Conservation (phyloP, 148 eudicot species). For the Suaeda aralocaspica region DNA sequence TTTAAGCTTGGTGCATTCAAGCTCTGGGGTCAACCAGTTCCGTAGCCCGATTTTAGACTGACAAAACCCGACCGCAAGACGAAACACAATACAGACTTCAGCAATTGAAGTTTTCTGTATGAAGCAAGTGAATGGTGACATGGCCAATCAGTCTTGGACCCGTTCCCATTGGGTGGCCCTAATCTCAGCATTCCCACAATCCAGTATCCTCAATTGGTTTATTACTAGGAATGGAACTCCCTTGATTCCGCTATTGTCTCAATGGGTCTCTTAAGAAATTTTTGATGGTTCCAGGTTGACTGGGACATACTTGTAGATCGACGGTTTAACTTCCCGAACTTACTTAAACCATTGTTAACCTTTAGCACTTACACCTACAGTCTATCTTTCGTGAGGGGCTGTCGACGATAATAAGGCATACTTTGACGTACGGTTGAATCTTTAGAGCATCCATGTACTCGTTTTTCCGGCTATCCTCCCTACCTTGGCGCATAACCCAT, state of each 20-base stretch:
- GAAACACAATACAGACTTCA: background rate
- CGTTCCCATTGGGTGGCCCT: slow-evolving; percentile 47
- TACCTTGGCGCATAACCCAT: too few species aligned
- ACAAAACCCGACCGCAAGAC: background rate
- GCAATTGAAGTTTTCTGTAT: slow-evolving; percentile 32
- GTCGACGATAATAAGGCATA: too few species aligned
- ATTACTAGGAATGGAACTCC: slow-evolving; percentile 38
- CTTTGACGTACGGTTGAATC: too few species aligned
- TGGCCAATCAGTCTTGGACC: slow-evolving; percentile 43
- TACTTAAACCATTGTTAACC: too few species aligned
- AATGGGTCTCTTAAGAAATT: slow-evolving; percentile 37
- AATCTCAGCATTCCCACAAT: slow-evolving; percentile 42
- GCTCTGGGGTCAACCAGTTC: slow-evolving; percentile 35
- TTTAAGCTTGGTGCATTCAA: slow-evolving; percentile 24
- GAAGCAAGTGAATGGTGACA: slow-evolving; percentile 37
- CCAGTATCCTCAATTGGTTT: slow-evolving; percentile 43
- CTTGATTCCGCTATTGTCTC: slow-evolving; percentile 33
- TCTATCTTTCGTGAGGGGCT: too few species aligned
- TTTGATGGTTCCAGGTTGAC: slow-evolving; percentile 30
- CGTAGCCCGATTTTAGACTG: slow-evolving; percentile 2
- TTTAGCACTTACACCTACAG: too few species aligned
- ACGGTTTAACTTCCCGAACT: too few species aligned
- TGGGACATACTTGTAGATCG: too few species aligned
- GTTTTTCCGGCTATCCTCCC: too few species aligned
- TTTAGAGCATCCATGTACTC: too few species aligned